Percentiles rank a stretch among this genome's conserved stretches.
These are phyloP conservation scores for Pestalotiopsis sp. DNA, from an alignment of 2,329 filamentous ascomycete genomes.

Conservation along the genomic window DNA sequence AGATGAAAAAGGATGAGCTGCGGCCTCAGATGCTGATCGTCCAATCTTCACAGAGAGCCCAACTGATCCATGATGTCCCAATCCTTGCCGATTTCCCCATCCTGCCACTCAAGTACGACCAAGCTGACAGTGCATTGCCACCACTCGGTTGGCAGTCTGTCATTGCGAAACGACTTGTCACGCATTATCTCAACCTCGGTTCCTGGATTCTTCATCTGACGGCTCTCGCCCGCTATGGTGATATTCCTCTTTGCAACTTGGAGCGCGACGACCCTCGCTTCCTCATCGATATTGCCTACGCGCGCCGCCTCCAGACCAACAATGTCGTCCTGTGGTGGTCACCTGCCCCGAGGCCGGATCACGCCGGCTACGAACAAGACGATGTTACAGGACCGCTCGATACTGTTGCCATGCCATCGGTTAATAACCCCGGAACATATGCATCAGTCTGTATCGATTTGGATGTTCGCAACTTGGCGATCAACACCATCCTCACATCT, in stretches of 20 bases:
- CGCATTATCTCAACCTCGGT: slow-evolving; percentile 89
- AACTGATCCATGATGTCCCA: slow-evolving; percentile 83
- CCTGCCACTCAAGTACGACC: slow-evolving; percentile 78
- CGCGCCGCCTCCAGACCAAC: slow-evolving; percentile 83
- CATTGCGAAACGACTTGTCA: slow-evolving; percentile 81
- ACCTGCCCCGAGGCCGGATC: slow-evolving; percentile 80
- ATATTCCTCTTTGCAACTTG: slow-evolving; percentile 92
- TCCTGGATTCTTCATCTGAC: slow-evolving; percentile 90
- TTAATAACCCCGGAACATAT: slow-evolving; percentile 93
- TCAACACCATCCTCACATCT: slow-evolving; percentile 96
- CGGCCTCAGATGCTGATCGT: slow-evolving; percentile 83
- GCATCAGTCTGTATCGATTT: slow-evolving; percentile 96
- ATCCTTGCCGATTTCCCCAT: slow-evolving; percentile 83
- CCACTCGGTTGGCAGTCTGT: slow-evolving; percentile 93
- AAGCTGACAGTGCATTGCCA: slow-evolving; percentile 82
- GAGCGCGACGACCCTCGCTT: slow-evolving; percentile 93
- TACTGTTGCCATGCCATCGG: slow-evolving; percentile 84
- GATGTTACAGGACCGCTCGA: slow-evolving; percentile 84
- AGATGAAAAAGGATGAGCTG: slow-evolving; percentile 82
- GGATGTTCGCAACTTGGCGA: slow-evolving; percentile 89
- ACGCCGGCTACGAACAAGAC: slow-evolving; percentile 94
- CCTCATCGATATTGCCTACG: slow-evolving; percentile 94
- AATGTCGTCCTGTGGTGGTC: slow-evolving; percentile 99
- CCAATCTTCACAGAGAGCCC: slow-evolving; percentile 82
- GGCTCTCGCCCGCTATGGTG: slow-evolving; percentile 86